Percentiles rank a stretch among this genome's conserved stretches.
Conservation (phyloP, 257 asterid genomes). For the Scutellaria baicalensis region DNA sequence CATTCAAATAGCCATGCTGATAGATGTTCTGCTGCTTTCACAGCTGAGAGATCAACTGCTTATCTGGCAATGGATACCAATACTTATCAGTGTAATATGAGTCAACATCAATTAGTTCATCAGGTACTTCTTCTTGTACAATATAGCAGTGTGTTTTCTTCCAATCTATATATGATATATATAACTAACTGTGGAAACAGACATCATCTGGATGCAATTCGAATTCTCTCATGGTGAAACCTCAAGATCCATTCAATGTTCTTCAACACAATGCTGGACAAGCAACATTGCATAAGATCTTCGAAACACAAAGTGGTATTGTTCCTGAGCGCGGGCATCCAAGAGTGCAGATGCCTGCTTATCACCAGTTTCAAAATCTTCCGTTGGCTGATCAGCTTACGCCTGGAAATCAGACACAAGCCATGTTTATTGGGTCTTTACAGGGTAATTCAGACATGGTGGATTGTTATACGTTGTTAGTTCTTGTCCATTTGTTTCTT, state of each 20-base stretch:
- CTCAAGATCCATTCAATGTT: slow-evolving; percentile 12
- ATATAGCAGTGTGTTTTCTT: neutral
- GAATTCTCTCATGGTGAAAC: neutral
- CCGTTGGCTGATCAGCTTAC: slow-evolving; percentile 10
- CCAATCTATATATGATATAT: neutral
- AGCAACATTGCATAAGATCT: slow-evolving; percentile 4
- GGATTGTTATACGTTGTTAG: neutral
- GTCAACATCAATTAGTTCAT: slow-evolving; percentile 3
- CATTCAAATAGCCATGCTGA: neutral
- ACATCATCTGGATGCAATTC: slow-evolving; percentile 7
- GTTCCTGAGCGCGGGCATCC: slow-evolving; percentile 2
- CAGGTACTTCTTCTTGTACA: slow-evolving; percentile 16
- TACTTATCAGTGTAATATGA: slow-evolving; percentile 9
- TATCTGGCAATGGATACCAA: slow-evolving; percentile 10
- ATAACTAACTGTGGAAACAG: slow-evolving; percentile 8
- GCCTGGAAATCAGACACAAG: slow-evolving; percentile 13
- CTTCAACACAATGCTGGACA: slow-evolving; percentile 12
- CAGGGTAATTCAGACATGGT: slow-evolving; percentile 17
- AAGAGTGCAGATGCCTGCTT: slow-evolving; percentile 12
- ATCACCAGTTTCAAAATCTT: slow-evolving; percentile 22
- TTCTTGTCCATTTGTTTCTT: neutral
- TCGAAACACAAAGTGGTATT: slow-evolving; percentile 7
- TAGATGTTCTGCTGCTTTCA: neutral
- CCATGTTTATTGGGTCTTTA: slow-evolving; percentile 3
- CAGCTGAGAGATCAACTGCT: neutral